Evolutionary conservation across 495 filamentous ascomycete species (phyloP).

Genomic region (Penicillium simplicissimum): DNA sequence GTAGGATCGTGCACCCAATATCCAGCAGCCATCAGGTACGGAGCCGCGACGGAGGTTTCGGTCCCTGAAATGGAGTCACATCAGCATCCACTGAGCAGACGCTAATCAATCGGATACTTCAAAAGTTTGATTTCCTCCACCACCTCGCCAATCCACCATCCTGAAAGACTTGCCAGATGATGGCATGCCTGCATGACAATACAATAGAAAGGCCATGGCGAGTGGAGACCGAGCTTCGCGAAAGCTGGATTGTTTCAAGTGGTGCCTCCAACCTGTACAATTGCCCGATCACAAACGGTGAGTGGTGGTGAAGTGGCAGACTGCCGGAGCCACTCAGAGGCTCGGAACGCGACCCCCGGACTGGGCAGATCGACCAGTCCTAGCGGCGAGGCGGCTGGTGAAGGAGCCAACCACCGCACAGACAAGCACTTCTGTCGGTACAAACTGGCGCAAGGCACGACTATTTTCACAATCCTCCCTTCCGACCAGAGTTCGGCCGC

Average conservation of each 20-base stretch:
- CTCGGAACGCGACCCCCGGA: conserved; percentile 5
- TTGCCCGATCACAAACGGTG: conserved; percentile 3
- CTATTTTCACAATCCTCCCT: background rate
- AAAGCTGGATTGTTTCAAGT: conserved; percentile 28
- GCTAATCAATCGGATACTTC: conserved; percentile 28
- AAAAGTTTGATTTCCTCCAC: conserved; percentile 23
- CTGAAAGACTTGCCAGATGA: background rate
- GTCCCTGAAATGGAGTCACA: conserved; percentile 14
- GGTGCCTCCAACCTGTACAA: conserved; percentile 7
- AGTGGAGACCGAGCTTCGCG: conserved; percentile 15
- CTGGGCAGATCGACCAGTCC: conserved; percentile 1
- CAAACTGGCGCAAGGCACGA: conserved; percentile 13
- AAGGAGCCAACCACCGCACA: conserved; percentile 26
- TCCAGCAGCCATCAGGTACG: background rate
- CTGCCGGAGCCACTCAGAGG: conserved; percentile 18
- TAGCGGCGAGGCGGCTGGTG: conserved; percentile 21
- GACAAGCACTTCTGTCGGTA: background rate
- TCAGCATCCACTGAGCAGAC: conserved; percentile 5
- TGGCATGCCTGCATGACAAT: background rate
- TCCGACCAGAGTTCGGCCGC: conserved; percentile 10
- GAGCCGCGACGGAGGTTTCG: background rate
- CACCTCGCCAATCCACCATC: conserved; percentile 1
- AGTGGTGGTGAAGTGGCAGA: conserved; percentile 10
- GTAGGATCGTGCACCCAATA: conserved; percentile 3
- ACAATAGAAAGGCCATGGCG: background rate